Conservation (phyloP, 352 stramenopile genomes). For the Phytophthora constricta region DNA sequence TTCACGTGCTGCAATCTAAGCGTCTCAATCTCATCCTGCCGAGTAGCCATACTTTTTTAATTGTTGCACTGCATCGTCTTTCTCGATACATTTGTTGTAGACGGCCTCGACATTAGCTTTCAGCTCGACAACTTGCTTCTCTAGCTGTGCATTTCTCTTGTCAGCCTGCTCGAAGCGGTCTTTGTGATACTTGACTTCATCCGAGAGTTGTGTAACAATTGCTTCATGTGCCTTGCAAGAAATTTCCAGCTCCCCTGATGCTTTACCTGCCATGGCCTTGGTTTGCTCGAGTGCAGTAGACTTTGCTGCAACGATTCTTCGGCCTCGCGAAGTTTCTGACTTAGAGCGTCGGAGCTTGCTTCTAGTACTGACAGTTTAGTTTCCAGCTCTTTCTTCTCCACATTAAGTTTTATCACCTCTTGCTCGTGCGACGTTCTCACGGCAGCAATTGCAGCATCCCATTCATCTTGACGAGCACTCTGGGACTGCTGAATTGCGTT, state of each 20-base stretch:
- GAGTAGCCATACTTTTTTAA: constrained; percentile 50
- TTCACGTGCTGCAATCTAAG: constrained; percentile 56
- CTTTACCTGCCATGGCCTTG: constrained; percentile 2
- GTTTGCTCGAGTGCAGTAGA: constrained; percentile 23
- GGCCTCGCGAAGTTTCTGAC: constrained; percentile 14
- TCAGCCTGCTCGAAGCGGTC: constrained; percentile 42
- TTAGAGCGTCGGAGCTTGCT: constrained; percentile 1
- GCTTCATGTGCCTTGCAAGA: constrained; percentile 26
- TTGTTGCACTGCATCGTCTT: constrained; percentile 63
- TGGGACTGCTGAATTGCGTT: constrained; percentile 14
- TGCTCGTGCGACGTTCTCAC: constrained; percentile 21
- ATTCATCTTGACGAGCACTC: constrained; percentile 24
- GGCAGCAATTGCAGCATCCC: constrained; percentile 13
- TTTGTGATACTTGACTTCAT: constrained; percentile 39
- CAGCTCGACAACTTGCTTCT: constrained; percentile 56
- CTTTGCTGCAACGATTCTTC: constrained; percentile 27
- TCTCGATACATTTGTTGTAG: constrained; percentile 64
- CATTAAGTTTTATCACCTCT: constrained; percentile 21
- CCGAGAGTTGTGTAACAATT: constrained; percentile 20
- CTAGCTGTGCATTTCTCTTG: constrained; percentile 41
- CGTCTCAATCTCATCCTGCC: constrained; percentile 60
- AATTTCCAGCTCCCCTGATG: constrained; percentile 27
- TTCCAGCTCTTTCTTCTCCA: constrained; percentile 27
- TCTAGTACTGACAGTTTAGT: constrained; percentile 17
- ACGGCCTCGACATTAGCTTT: constrained; percentile 48